A percentile compares a stretch with the other conserved stretches of the same genome.
Conservation (phyloP, 129 eudicot genomes). For the Helichrysum umbraculigerum region DNA sequence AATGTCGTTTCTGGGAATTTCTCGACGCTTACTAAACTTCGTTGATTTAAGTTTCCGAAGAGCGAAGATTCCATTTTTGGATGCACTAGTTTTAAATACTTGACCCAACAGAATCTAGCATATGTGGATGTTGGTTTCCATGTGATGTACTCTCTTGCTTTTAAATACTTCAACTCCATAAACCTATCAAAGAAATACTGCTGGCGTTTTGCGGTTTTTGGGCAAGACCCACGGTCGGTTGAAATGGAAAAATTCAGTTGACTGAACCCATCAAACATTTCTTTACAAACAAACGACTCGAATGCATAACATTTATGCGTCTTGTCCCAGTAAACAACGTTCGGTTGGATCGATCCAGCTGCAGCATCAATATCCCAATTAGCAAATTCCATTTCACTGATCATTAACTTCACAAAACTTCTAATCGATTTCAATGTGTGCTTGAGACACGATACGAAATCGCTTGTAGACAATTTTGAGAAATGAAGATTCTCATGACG, state of each 20-base stretch:
- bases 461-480: conserved; percentile 54
- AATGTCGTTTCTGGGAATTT: conserved; percentile 65
- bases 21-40: conserved; percentile 44
- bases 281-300: conserved; percentile 73
- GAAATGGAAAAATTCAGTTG: conserved; percentile 49
- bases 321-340: conserved; percentile 46
- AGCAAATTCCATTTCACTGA: conserved; percentile 70
- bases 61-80: conserved; percentile 85
- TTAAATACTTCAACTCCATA: conserved; percentile 53
- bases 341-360: conserved; percentile 59
- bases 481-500: conserved; percentile 45
- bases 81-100: conserved; percentile 72
- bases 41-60: conserved; percentile 62
- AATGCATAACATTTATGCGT: conserved; percentile 61
- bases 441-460: conserved; percentile 51
- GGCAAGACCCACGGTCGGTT: conserved; percentile 20
- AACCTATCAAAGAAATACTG: conserved; percentile 57
- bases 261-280: conserved; percentile 69
- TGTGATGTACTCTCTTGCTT: conserved; percentile 56
- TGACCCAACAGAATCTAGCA: conserved; percentile 58
- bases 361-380: conserved; percentile 83
- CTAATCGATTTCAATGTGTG: conserved; percentile 59
- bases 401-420: conserved; percentile 54
- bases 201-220: conserved; percentile 18
- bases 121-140: conserved; percentile 77